A percentile compares a stretch with the other conserved stretches of the same genome.
phyloP scores from a whole-genome alignment of 768 basidiomycete species.

The Lactarius tabidus region DNA sequence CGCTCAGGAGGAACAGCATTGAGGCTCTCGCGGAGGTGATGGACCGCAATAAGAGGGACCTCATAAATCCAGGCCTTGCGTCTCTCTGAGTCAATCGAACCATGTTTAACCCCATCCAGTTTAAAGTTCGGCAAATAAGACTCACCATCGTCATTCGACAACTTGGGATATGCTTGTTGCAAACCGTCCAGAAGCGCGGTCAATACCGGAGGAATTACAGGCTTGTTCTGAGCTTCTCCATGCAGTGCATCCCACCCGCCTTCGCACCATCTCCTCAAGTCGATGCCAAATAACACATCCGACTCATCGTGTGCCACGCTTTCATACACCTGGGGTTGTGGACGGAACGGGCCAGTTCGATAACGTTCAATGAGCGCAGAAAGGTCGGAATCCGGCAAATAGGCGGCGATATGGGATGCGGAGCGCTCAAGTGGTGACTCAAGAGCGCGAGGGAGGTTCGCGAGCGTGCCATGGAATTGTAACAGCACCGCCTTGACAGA shows the following conservation, averaged over 20 bases:
- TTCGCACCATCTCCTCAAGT: slow-evolving; percentile 88
- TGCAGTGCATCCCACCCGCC: slow-evolving; percentile 63
- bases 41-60: slow-evolving; percentile 75
- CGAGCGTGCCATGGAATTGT: slow-evolving; percentile 81
- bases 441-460: slow-evolving; percentile 65
- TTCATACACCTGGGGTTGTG: slow-evolving; percentile 81
- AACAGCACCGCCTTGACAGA: slow-evolving; percentile 87
- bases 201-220: slow-evolving; percentile 69
- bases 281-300: slow-evolving; percentile 89
- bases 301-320: slow-evolving; percentile 76
- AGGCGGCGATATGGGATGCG: slow-evolving; percentile 72
- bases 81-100: slow-evolving; percentile 50
- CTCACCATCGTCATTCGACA: slow-evolving; percentile 63
- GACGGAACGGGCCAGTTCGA: slow-evolving; percentile 90
- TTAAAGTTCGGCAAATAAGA: slow-evolving; percentile 1
- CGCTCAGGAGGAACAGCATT: slow-evolving; percentile 62
- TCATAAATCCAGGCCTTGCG: slow-evolving; percentile 96
- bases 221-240: slow-evolving; percentile 53
- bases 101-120: neutral
- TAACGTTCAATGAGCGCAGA: slow-evolving; percentile 87
- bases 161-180: slow-evolving; percentile 54
- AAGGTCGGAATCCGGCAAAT: slow-evolving; percentile 84
- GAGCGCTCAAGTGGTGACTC: slow-evolving; percentile 65
- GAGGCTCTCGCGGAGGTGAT: slow-evolving; percentile 80
- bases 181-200: slow-evolving; percentile 61